These are phyloP conservation scores for Saccharomycopsis hybrid DNA, from an alignment of 1,139 yeast genomes.

Conservation along the genomic window DNA sequence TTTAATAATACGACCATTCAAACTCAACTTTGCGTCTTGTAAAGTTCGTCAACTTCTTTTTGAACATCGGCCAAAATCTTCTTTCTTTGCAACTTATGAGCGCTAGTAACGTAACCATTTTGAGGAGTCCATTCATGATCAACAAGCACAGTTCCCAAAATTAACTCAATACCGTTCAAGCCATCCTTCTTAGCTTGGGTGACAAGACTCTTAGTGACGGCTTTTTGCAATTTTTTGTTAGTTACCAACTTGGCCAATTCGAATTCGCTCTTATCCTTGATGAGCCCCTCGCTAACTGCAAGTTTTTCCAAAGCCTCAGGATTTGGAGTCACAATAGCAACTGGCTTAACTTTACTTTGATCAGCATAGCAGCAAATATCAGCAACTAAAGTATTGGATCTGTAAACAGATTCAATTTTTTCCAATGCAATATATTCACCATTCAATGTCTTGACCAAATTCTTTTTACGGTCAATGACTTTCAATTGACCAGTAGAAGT, in stretches of 20 bases:
- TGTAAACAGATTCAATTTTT: constrained; percentile 77
- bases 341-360: constrained; percentile 75
- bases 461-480: constrained; percentile 92
- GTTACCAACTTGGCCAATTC: constrained; percentile 47
- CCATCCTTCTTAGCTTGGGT: constrained; percentile 79
- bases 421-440: constrained; percentile 98
- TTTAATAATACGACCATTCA: no score
- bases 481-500: constrained; percentile 69
- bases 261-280: constrained; percentile 43
- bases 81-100: constrained; percentile 94
- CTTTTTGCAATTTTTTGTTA: constrained; percentile 50
- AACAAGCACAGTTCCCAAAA: constrained; percentile 70
- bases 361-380: constrained; percentile 95
- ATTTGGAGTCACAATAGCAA: constrained; percentile 84
- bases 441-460: constrained; percentile 88
- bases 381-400: constrained; percentile 70
- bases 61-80: constrained; percentile 68
- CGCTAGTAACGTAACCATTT: constrained; percentile 87
- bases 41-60: constrained; percentile 52
- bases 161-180: constrained; percentile 76
- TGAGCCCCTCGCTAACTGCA: constrained; percentile 46
- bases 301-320: constrained; percentile 58
- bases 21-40: constrained; percentile 24
- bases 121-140: constrained; percentile 98
- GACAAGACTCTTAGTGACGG: constrained; percentile 53